These are phyloP conservation scores for Pistacia vera DNA, from an alignment of 345 rosid species.

Conservation along the genomic window DNA sequence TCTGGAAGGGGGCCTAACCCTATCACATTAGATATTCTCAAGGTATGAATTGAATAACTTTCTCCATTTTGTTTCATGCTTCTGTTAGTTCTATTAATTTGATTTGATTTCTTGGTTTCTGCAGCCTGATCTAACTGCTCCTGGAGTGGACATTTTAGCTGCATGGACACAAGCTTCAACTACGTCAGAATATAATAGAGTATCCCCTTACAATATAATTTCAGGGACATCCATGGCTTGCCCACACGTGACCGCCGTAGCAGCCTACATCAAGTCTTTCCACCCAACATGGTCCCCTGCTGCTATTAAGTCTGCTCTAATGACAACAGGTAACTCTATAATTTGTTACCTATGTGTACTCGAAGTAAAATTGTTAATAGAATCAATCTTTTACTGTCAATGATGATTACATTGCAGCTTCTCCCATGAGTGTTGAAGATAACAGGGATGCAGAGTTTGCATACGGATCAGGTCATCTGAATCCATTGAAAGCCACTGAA, in stretches of 20 bases:
- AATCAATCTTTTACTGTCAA: not conserved
- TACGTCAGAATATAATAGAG: constrained; percentile 19
- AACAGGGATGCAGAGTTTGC: constrained; percentile 39
- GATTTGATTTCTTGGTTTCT: not conserved
- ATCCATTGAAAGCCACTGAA: constrained; percentile 30
- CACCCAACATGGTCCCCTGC: constrained; percentile 42
- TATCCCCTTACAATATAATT: constrained; percentile 33
- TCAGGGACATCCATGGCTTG: constrained; percentile 69
- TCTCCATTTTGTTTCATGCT: not conserved
- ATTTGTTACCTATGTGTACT: not conserved
- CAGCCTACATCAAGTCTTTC: constrained; percentile 47
- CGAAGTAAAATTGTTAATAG: not conserved
- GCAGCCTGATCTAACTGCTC: constrained; percentile 65
- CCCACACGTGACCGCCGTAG: constrained; percentile 51
- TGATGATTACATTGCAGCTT: constrained; percentile 10
- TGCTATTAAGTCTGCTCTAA: constrained; percentile 42
- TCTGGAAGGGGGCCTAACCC: constrained; percentile 64
- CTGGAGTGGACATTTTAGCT: constrained; percentile 55
- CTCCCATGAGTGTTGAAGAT: constrained; percentile 18
- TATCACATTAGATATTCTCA: constrained; percentile 45
- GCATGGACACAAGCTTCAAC: constrained; percentile 38
- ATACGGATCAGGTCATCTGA: constrained; percentile 40
- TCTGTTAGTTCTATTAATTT: not conserved
- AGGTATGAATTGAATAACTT: constrained; percentile 28
- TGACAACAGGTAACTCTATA: constrained; percentile 31